Conservation (phyloP, 805 yeast genomes). For the Monosporozyma unispora region DNA sequence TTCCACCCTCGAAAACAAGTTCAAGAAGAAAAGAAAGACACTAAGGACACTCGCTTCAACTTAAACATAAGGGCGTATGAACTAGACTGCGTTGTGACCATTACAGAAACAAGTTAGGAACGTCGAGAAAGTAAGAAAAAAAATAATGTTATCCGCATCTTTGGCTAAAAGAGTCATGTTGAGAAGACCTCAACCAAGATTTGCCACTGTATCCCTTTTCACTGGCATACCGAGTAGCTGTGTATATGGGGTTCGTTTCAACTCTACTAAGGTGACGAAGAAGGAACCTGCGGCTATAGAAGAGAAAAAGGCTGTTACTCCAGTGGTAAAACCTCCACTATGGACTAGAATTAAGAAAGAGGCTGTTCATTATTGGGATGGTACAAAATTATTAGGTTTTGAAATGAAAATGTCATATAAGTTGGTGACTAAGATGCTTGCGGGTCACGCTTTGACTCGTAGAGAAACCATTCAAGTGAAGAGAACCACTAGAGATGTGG, state of each 20-base stretch:
- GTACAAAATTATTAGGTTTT: constrained; percentile 85
- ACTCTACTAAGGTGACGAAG: constrained; percentile 1
- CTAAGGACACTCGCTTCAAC: background rate
- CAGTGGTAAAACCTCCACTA: constrained; percentile 39
- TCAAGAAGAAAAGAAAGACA: background rate
- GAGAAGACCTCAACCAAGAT: background rate
- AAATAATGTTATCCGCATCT: background rate
- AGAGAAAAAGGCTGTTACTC: background rate
- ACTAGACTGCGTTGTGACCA: background rate
- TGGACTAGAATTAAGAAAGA: constrained; percentile 86
- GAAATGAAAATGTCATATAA: constrained; percentile 81
- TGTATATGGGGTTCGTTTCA: constrained; percentile 1
- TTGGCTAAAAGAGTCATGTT: background rate
- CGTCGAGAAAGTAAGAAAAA: background rate
- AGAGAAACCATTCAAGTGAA: constrained; percentile 83
- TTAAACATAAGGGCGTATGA: background rate
- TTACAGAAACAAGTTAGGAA: background rate
- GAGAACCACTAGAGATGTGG: constrained; percentile 78
- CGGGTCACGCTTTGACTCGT: constrained; percentile 86
- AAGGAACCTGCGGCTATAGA: background rate
- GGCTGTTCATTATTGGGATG: constrained; percentile 88
- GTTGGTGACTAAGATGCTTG: constrained; percentile 67
- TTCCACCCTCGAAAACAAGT: background rate
- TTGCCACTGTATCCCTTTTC: background rate
- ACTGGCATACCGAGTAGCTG: background rate